Evolutionary conservation across 192 early-diverging fungal genomes (phyloP).

Genomic region (Coemansia sp.): DNA sequence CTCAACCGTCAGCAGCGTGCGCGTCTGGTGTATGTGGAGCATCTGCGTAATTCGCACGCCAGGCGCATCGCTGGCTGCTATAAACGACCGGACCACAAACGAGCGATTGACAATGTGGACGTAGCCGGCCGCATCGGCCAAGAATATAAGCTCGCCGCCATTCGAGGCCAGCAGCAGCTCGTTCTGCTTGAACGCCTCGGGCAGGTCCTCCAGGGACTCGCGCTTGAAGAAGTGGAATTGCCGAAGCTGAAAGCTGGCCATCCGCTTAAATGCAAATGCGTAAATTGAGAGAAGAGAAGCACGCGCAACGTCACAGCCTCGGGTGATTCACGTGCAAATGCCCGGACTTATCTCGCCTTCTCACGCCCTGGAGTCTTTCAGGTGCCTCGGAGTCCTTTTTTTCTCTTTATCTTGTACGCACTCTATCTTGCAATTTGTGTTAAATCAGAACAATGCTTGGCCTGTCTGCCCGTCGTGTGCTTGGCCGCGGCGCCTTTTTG

Average conservation of each 20-base stretch:
- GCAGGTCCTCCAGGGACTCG: conserved; percentile 38
- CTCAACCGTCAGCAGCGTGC: conserved; percentile 71
- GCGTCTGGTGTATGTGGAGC: conserved; percentile 71
- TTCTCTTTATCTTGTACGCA: background rate
- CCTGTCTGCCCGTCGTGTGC: background rate
- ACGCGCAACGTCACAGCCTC: too few relatives aligned
- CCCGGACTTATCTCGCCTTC: background rate
- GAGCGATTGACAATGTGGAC: conserved; percentile 65
- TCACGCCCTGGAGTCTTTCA: background rate
- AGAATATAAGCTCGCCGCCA: conserved; percentile 45
- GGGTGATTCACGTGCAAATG: background rate
- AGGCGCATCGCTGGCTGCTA: conserved; percentile 51
- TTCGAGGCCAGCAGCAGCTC: conserved; percentile 46
- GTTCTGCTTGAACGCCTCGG: conserved; percentile 31
- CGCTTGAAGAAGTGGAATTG: conserved; percentile 54
- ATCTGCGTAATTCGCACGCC: conserved; percentile 75
- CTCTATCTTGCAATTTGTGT: background rate
- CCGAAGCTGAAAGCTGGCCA: conserved; percentile 48
- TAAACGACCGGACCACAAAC: conserved; percentile 62
- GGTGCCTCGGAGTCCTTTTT: background rate
- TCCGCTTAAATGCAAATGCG: conserved; percentile 9
- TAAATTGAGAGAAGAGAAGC: too few relatives aligned
- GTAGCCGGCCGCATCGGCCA: conserved; percentile 38
- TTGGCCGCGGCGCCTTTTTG: background rate
- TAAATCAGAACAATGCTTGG: conserved; percentile 10